Conservation (phyloP, 2,329 filamentous ascomycete species). For the Arachnomyces sp. region DNA sequence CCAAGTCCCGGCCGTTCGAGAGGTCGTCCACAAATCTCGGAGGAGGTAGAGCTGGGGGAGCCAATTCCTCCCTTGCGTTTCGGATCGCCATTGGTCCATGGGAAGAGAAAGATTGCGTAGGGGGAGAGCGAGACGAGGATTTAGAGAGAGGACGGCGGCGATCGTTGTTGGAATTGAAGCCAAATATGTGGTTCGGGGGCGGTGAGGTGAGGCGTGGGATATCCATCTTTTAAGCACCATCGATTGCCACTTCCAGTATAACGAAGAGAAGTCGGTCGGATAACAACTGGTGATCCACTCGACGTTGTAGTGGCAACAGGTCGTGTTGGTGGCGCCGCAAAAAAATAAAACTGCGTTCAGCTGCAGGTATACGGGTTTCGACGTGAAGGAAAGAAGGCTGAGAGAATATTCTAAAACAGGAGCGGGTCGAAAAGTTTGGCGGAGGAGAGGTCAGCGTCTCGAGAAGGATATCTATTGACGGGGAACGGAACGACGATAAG, state of each 20-base stretch:
- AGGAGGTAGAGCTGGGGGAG: conserved; percentile 58
- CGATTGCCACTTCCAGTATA: conserved; percentile 10
- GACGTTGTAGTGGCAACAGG: conserved; percentile 11
- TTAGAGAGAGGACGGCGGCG: conserved; percentile 25
- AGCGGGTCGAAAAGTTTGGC: no score
- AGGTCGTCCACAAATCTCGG: conserved; percentile 51
- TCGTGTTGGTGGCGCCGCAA: no score
- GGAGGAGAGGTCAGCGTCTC: no score
- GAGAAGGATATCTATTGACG: no score
- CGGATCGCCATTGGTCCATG: conserved; percentile 57
- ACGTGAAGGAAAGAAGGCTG: no score
- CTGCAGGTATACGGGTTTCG: no score
- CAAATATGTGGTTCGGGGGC: conserved; percentile 37
- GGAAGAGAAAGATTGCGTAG: conserved; percentile 33
- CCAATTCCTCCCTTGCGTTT: conserved; percentile 40
- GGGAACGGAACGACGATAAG: no score
- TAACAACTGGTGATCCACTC: conserved; percentile 1
- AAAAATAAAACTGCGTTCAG: no score
- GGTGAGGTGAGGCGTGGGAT: conserved; percentile 31
- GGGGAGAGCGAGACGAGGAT: conserved; percentile 31
- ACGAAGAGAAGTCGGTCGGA: conserved; percentile 2
- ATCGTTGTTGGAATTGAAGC: conserved; percentile 21
- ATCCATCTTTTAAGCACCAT: conserved; percentile 29
- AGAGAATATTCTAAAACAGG: no score
- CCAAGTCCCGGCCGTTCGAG: conserved; percentile 50